Evolutionary conservation across 768 basidiomycete genomes (phyloP).

Genomic region (Pleurotus salmoneostramineus): DNA sequence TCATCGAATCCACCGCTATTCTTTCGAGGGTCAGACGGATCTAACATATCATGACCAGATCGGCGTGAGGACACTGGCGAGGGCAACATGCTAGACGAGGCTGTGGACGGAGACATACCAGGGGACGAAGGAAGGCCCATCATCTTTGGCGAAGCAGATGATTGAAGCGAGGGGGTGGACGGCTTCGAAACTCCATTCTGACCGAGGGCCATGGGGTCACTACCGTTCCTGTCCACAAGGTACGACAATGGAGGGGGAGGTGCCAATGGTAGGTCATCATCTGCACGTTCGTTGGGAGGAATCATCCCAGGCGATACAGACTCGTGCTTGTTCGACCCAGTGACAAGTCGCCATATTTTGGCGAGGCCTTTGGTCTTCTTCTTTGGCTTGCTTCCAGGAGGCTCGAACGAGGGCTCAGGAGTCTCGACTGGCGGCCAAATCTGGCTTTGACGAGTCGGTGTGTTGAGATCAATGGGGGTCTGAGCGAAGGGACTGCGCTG

Average conservation of each 20-base stretch:
- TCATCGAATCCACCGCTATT: slow-evolving; percentile 40
- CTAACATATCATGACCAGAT: slow-evolving; percentile 54
- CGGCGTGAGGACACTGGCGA: slow-evolving; percentile 73
- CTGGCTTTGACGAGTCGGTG: slow-evolving; percentile 43
- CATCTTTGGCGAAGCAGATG: slow-evolving; percentile 56
- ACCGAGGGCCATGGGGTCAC: slow-evolving; percentile 30
- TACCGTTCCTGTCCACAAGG: slow-evolving; percentile 66
- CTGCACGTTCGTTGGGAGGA: slow-evolving; percentile 36
- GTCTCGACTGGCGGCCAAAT: slow-evolving; percentile 43
- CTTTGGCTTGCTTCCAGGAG: slow-evolving; percentile 47
- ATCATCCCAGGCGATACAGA: slow-evolving; percentile 23
- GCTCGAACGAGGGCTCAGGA: slow-evolving; percentile 9
- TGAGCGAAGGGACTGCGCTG: slow-evolving; percentile 23
- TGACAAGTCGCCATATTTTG: slow-evolving; percentile 80
- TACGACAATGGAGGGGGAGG: slow-evolving; percentile 93
- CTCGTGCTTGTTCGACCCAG: slow-evolving; percentile 47
- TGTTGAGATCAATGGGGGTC: slow-evolving; percentile 31
- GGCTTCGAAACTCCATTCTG: slow-evolving; percentile 53
- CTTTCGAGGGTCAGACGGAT: slow-evolving; percentile 36
- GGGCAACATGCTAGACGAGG: slow-evolving; percentile 70
- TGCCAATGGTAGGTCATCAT: slow-evolving; percentile 75
- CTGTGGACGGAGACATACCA: slow-evolving; percentile 72
- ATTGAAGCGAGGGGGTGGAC: slow-evolving; percentile 59
- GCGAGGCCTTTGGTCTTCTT: slow-evolving; percentile 78
- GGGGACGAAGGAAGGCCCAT: slow-evolving; percentile 42